Evolutionary conservation across 2,329 filamentous ascomycete genomes (phyloP).

Genomic region (Didymella arachidicola): DNA sequence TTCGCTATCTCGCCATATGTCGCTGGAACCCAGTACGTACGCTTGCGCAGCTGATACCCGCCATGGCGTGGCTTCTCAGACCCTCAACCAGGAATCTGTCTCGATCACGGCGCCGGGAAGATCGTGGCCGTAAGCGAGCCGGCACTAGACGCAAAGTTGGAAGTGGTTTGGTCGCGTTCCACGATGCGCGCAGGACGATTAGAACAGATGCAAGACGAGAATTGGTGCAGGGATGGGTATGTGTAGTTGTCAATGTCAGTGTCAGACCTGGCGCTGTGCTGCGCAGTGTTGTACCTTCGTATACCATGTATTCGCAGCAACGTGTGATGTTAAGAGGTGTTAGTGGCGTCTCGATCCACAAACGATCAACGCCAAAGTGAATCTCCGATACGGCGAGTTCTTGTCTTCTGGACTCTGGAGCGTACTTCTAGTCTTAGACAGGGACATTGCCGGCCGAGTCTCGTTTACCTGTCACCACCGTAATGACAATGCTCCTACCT

Average conservation of each 20-base stretch:
- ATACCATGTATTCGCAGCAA: conserved; percentile 1
- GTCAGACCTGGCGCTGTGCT: conserved; percentile 15
- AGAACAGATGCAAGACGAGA: conserved; percentile 28
- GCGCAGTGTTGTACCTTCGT: conserved; percentile 1
- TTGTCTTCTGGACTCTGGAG: neutral
- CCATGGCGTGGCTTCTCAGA: conserved; percentile 4
- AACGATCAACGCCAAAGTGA: neutral
- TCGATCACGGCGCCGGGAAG: conserved; percentile 28
- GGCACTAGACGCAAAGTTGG: conserved; percentile 9
- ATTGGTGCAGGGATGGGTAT: conserved; percentile 10
- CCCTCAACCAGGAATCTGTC: conserved; percentile 25
- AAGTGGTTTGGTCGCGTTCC: conserved; percentile 18
- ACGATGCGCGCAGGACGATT: conserved; percentile 27
- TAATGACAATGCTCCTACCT: neutral
- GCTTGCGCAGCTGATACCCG: conserved; percentile 1
- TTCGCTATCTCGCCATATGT: neutral
- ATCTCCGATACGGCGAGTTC: neutral
- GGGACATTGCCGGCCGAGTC: neutral
- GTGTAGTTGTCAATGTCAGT: conserved; percentile 22
- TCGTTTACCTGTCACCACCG: neutral
- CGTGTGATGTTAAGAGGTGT: conserved; percentile 1
- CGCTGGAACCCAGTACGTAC: conserved; percentile 3
- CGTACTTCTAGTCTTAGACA: neutral
- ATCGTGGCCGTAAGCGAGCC: conserved; percentile 16
- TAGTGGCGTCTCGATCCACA: neutral